phyloP scores from a whole-genome alignment of 1,284 basidiomycete species.

The Entoloma clypeatum region DNA sequence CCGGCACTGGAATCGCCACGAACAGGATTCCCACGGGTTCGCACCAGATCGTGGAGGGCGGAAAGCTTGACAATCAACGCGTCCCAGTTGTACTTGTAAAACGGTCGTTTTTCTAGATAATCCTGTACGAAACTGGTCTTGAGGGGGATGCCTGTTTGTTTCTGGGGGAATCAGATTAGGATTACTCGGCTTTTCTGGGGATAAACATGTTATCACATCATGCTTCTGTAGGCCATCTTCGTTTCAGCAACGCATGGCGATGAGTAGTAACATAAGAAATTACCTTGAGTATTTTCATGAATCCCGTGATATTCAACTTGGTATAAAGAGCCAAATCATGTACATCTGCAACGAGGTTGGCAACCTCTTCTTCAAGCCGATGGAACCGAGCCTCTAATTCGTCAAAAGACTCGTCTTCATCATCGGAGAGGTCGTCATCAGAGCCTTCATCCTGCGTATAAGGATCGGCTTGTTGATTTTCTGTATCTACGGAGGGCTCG shows the following conservation, averaged over 20 bases:
- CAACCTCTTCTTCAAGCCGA: conserved; percentile 91
- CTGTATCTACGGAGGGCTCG: conserved; percentile 40
- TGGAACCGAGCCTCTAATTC: conserved; percentile 88
- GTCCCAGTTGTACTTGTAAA: conserved; percentile 94
- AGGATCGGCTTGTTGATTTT: conserved; percentile 48
- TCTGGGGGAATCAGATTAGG: no score
- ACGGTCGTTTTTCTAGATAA: conserved; percentile 92
- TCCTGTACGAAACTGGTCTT: conserved; percentile 81
- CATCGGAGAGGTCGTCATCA: conserved; percentile 59
- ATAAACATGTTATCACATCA: conserved; percentile 66
- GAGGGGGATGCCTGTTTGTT: conserved; percentile 69
- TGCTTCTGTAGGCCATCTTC: conserved; percentile 58
- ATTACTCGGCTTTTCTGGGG: no score
- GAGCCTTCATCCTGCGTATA: conserved; percentile 69
- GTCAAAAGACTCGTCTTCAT: conserved; percentile 66
- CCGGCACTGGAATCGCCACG: conserved; percentile 93
- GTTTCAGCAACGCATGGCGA: no score
- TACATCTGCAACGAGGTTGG: conserved; percentile 94
- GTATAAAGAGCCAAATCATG: conserved; percentile 96
- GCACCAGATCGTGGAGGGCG: conserved; percentile 92
- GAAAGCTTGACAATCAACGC: conserved; percentile 96
- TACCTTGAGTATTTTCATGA: conserved; percentile 98
- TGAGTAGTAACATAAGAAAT: no score
- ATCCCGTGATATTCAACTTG: conserved; percentile 96
- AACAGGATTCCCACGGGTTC: conserved; percentile 92